Evolutionary conservation across 2,329 filamentous ascomycete genomes (phyloP).

Genomic region (Aspergillus fumigatiaffinis): DNA sequence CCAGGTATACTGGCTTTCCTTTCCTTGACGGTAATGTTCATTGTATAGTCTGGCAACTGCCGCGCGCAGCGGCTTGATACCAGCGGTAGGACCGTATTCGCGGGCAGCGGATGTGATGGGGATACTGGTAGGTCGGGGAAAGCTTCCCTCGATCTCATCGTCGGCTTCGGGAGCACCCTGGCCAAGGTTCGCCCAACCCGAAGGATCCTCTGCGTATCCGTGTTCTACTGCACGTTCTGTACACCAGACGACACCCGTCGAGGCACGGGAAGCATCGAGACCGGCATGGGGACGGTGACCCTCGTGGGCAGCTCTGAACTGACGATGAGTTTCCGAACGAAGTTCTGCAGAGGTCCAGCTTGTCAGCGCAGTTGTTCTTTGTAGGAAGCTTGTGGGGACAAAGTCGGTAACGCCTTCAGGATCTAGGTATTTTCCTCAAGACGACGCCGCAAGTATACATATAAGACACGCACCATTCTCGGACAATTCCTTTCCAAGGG

Average conservation of each 20-base stretch:
- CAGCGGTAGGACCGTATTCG: constrained; percentile 91
- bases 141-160: constrained; percentile 86
- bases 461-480: constrained; percentile 39
- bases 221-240: constrained; percentile 72
- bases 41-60: constrained; percentile 93
- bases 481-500: constrained; percentile 42
- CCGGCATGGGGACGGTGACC: constrained; percentile 88
- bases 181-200: constrained; percentile 86
- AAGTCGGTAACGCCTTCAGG: neutral
- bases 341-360: constrained; percentile 54
- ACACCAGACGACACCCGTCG: constrained; percentile 87
- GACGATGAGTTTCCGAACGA: constrained; percentile 77
- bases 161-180: constrained; percentile 94
- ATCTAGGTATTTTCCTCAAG: neutral
- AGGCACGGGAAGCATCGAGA: constrained; percentile 80
- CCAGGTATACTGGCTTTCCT: constrained; percentile 87
- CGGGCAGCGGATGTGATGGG: constrained; percentile 73
- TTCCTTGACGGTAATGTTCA: constrained; percentile 81
- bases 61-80: constrained; percentile 84
- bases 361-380: constrained; percentile 2
- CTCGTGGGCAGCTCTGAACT: constrained; percentile 86
- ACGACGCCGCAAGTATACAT: neutral
- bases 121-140: constrained; percentile 73
- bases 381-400: neutral
- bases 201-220: constrained; percentile 78